phyloP scores from a whole-genome alignment of 805 yeast genomes.

The Hanseniaspora opuntiae region DNA sequence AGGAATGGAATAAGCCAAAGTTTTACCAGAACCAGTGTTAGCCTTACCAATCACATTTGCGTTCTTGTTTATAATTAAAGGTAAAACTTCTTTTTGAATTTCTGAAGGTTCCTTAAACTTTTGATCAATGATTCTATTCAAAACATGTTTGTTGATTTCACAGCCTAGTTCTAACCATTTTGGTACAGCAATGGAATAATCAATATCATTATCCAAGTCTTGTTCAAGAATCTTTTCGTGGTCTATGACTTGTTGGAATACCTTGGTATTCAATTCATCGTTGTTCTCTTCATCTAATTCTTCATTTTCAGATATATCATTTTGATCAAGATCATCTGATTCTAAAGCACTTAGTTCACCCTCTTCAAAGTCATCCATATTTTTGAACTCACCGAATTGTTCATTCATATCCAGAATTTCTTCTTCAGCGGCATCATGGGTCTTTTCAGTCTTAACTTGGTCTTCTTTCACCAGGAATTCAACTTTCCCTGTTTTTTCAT shows the following conservation, averaged over 20 bases:
- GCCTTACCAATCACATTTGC: slow-evolving; percentile 89
- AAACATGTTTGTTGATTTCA: slow-evolving; percentile 39
- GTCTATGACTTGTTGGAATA: slow-evolving; percentile 19
- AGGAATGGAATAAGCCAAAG: slow-evolving; percentile 89
- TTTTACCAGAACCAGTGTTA: slow-evolving; percentile 94
- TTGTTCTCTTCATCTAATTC: slow-evolving; percentile 12
- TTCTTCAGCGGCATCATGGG: slow-evolving; percentile 17
- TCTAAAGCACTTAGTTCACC: slow-evolving; percentile 23
- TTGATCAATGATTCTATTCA: slow-evolving; percentile 47
- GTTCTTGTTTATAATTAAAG: slow-evolving; percentile 50
- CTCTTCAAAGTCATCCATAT: slow-evolving; percentile 23
- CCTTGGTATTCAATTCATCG: slow-evolving; percentile 20
- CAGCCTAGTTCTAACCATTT: slow-evolving; percentile 38
- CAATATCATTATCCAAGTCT: slow-evolving; percentile 14
- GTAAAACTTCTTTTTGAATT: slow-evolving; percentile 66
- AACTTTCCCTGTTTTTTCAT: slow-evolving; percentile 50
- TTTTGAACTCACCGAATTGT: slow-evolving; percentile 22
- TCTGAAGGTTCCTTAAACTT: slow-evolving; percentile 65
- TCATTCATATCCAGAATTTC: slow-evolving; percentile 13
- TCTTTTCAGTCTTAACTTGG: slow-evolving; percentile 18
- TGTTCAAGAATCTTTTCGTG: slow-evolving; percentile 20
- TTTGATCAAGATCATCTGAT: slow-evolving; percentile 20
- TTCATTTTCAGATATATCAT: background rate
- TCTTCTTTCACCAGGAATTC: slow-evolving; percentile 38
- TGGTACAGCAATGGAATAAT: slow-evolving; percentile 37